Evolutionary conservation across 352 stramenopile species (phyloP).

Genomic region (Peronosclerospora sorghi): DNA sequence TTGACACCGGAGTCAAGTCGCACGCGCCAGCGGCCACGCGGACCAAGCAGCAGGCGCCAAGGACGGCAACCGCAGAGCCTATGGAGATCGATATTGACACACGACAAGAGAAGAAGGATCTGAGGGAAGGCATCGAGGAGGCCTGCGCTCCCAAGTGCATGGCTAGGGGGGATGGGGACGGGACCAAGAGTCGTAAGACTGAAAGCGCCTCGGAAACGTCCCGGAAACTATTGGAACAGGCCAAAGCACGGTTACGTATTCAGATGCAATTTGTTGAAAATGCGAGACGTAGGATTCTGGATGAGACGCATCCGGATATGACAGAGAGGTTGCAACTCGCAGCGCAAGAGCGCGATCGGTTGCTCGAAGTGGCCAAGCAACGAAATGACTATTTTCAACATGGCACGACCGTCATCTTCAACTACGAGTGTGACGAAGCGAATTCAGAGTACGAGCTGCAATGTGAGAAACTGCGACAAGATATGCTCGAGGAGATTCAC

Average conservation of each 20-base stretch:
- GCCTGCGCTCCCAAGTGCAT: constrained; percentile 9
- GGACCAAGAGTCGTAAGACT: constrained; percentile 1
- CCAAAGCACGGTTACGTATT: constrained; percentile 35
- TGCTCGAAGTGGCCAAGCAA: constrained; percentile 31
- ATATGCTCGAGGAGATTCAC: constrained; percentile 82
- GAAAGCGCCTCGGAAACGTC: constrained; percentile 19
- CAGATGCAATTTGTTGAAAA: constrained; percentile 69
- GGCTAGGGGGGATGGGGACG: constrained; percentile 1
- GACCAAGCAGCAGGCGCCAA: constrained; percentile 7
- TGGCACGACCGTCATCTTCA: constrained; percentile 57
- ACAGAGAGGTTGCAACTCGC: constrained; percentile 29
- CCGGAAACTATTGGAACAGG: constrained; percentile 21
- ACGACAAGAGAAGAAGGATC: not conserved
- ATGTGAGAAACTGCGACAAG: constrained; percentile 68
- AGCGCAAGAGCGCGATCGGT: constrained; percentile 31
- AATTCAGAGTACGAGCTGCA: constrained; percentile 63
- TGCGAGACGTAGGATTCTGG: constrained; percentile 40
- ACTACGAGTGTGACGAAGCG: constrained; percentile 74
- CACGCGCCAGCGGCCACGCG: constrained; percentile 2
- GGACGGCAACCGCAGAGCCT: constrained; percentile 1
- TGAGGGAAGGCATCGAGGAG: not conserved
- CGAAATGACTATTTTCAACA: constrained; percentile 45
- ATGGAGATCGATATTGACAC: constrained; percentile 14
- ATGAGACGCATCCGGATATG: constrained; percentile 67
- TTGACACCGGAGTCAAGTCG: constrained; percentile 6